Evolutionary conservation across 106 monocot genomes (phyloP).

Genomic region (Dioscorea zingiberensis): DNA sequence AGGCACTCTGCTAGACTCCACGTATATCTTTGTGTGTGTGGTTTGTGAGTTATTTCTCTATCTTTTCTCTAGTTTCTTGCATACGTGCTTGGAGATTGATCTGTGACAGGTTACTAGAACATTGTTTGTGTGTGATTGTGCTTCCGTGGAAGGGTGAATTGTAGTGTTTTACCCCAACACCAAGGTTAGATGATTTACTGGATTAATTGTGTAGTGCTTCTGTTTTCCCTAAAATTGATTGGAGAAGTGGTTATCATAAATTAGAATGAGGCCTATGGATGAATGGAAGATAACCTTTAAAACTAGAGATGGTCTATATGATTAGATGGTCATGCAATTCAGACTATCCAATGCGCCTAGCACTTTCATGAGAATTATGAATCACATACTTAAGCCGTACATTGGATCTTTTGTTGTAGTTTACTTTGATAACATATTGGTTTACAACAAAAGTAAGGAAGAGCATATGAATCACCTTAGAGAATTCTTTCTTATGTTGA

Average conservation of each 20-base stretch:
- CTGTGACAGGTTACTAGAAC: too few species aligned
- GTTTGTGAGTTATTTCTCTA: too few species aligned
- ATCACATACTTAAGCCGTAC: background rate
- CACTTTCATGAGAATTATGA: background rate
- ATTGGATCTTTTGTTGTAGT: background rate
- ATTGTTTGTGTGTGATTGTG: too few species aligned
- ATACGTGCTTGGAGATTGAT: too few species aligned
- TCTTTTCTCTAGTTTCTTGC: too few species aligned
- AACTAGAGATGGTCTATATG: background rate
- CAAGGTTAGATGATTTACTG: too few species aligned
- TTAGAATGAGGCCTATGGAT: background rate
- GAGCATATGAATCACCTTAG: background rate
- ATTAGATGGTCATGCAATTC: constrained; percentile 10
- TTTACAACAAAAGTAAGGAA: background rate
- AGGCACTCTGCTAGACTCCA: too few species aligned
- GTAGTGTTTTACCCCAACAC: too few species aligned
- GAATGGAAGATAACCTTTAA: constrained; percentile 16
- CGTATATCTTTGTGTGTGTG: too few species aligned
- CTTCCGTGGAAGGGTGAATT: too few species aligned
- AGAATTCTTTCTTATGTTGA: too few species aligned
- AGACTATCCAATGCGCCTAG: constrained; percentile 1
- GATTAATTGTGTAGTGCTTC: background rate
- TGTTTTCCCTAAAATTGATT: background rate
- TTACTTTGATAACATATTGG: background rate
- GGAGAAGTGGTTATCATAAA: constrained; percentile 4